Base-by-base conservation (phyloP, 495 filamentous ascomycete species). In the Tuber calosporum region DNA sequence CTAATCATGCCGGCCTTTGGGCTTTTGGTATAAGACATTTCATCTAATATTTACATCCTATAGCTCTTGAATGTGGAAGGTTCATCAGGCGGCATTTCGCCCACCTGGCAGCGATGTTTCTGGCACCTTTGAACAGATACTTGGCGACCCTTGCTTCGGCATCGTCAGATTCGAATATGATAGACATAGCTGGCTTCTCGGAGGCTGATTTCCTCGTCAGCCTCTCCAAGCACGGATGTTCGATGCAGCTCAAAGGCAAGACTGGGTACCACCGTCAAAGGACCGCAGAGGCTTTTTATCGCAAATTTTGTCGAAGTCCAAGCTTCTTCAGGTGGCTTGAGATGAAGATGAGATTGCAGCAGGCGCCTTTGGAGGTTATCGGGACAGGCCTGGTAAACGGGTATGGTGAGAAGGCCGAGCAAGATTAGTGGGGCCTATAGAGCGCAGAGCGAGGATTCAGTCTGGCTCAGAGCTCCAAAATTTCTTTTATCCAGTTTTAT, bases 21-120 rank as follows among this genome's bases (percentile, higher is more conserved):
- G 36, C 37, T 15, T 43, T 42, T 39, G 37, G 37, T 30, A n/a
- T 17, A 30, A 69, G 37, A 38, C 68, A 38, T 69, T 66, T 45
- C n/a, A 38, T 53, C 58, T 77, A 26, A 73, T 45, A 36, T 48
- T 71, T 66, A 6, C 68, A 19, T 34, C 20, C 53, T 58, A 36
- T 38, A 81, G 80, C 80, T 17, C 79, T 76, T 72, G 79, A 81
- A 66, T 67, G 71, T 53, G 72, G 72, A 26, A 68, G 74, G 26
- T 75, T 81, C 36, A 72, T 81, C 39, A 80, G 80, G 42, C 80
- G 80, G 11, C 80, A 81, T 68, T 81, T 81, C 58, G 80, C 80
- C 43, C 72, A 79, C 38, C 66, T 81, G 36, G 74, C 80, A 3
- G 80, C 80, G 17, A 48, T 79, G 11, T 81, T 81, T 66, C 62